These are phyloP conservation scores for Takashimella koratensis DNA, from an alignment of 1,284 basidiomycete species.

Conservation along the genomic window DNA sequence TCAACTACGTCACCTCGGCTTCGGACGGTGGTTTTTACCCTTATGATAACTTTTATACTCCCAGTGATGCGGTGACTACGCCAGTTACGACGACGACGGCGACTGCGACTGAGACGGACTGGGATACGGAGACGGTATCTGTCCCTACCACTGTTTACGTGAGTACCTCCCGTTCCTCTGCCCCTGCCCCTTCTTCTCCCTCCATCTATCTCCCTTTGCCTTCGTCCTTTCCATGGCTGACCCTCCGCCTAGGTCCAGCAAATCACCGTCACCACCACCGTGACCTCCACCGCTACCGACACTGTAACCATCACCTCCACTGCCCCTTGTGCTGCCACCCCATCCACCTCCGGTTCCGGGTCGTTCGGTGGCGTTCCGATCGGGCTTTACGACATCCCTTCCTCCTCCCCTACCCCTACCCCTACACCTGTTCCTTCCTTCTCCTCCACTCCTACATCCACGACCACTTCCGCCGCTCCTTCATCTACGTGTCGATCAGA, in stretches of 20 bases:
- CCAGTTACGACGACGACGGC: not conserved
- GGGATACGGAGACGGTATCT: not conserved
- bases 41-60: not conserved
- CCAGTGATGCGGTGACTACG: not conserved
- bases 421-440: not conserved
- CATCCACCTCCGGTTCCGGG: not conserved
- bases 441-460: not conserved
- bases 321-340: not conserved
- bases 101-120: not conserved
- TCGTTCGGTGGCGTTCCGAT: not conserved
- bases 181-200: not conserved
- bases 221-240: not conserved
- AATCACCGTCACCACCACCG: not conserved
- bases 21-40: not conserved
- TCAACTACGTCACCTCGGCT: not conserved
- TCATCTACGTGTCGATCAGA: not conserved
- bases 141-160: not conserved
- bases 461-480: not conserved
- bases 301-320: not conserved
- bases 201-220: slow-evolving; percentile 18
- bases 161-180: not conserved
- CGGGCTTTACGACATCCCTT: not conserved
- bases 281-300: not conserved
- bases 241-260: not conserved
- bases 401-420: not conserved